Percentiles rank a stretch among this genome's conserved stretches.
These are phyloP conservation scores for Posidonia oceanica DNA, from an alignment of 116 monocot species.

Conservation along the genomic window DNA sequence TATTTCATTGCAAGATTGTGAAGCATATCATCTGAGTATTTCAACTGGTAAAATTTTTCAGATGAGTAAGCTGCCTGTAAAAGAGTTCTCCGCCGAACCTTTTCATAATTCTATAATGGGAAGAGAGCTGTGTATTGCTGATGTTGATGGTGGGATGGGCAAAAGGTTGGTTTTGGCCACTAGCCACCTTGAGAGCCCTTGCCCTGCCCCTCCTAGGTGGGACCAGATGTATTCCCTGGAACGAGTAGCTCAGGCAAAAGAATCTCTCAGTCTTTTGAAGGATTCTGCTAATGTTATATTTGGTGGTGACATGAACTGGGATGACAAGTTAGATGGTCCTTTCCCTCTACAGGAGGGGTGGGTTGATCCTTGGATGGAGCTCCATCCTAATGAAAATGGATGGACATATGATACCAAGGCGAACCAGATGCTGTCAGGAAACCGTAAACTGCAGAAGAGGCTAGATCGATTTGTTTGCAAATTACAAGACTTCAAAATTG, in stretches of 20 bases:
- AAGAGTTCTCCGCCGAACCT: neutral
- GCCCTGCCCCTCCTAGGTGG: conserved; percentile 58
- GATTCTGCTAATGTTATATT: conserved; percentile 35
- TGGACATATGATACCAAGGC: conserved; percentile 64
- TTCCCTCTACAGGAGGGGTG: conserved; percentile 49
- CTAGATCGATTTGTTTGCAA: conserved; percentile 42
- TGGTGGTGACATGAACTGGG: conserved; percentile 77
- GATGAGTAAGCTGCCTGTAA: neutral
- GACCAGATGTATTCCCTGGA: conserved; percentile 58
- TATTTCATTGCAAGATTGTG: no score
- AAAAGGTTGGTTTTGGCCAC: conserved; percentile 53
- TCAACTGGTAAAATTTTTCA: neutral
- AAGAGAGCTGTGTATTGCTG: conserved; percentile 46
- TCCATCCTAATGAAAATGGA: conserved; percentile 42
- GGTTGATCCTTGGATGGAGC: conserved; percentile 53
- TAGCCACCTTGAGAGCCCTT: conserved; percentile 85
- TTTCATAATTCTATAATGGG: conserved; percentile 55
- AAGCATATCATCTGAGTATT: no score
- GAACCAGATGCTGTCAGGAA: conserved; percentile 46
- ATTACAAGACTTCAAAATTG: conserved; percentile 32
- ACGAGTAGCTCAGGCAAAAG: conserved; percentile 46
- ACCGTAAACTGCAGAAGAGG: conserved; percentile 44
- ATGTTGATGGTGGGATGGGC: conserved; percentile 16
- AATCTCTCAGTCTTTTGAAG: conserved; percentile 28
- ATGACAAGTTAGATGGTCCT: conserved; percentile 45